Percentiles rank a stretch among this genome's conserved stretches.
Conservation (phyloP, 805 yeast species). For the Ogataea neopini region DNA sequence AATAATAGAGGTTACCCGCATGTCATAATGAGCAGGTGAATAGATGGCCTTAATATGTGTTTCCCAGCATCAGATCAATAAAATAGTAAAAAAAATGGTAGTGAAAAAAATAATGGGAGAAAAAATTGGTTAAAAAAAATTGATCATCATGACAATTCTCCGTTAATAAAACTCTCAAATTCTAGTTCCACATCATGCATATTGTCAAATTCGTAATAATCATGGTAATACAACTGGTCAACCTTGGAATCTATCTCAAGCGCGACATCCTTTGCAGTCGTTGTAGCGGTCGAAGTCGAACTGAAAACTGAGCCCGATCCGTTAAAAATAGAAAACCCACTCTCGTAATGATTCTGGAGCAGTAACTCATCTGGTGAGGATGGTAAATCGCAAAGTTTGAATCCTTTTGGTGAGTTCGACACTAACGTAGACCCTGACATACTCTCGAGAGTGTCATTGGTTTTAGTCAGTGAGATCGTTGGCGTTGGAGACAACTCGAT, state of each 20-base stretch:
- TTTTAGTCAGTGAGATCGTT: conserved; percentile 27
- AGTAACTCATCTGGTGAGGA: conserved; percentile 17
- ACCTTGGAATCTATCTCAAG: conserved; percentile 12
- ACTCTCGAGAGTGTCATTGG: conserved; percentile 33
- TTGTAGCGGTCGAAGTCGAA: conserved; percentile 10
- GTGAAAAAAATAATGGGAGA: conserved; percentile 2
- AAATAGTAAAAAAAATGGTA: conserved; percentile 1
- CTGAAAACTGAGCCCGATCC: conserved; percentile 16
- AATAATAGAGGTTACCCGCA: not conserved
- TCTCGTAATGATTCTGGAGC: not conserved
- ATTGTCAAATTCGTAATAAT: conserved; percentile 27
- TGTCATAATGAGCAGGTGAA: not conserved
- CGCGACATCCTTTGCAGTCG: conserved; percentile 4
- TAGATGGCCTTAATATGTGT: not conserved
- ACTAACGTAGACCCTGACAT: conserved; percentile 25
- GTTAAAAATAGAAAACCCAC: conserved; percentile 16
- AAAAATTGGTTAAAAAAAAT: not conserved
- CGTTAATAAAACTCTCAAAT: conserved; percentile 33
- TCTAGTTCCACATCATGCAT: conserved; percentile 30
- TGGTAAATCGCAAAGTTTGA: conserved; percentile 23
- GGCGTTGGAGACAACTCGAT: conserved; percentile 29
- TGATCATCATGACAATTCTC: conserved; percentile 20
- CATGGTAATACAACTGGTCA: conserved; percentile 19
- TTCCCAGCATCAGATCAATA: conserved; percentile 9
- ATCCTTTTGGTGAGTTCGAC: conserved; percentile 22